phyloP scores from a whole-genome alignment of 129 eudicot genomes.

The Smallanthus sonchifolius region DNA sequence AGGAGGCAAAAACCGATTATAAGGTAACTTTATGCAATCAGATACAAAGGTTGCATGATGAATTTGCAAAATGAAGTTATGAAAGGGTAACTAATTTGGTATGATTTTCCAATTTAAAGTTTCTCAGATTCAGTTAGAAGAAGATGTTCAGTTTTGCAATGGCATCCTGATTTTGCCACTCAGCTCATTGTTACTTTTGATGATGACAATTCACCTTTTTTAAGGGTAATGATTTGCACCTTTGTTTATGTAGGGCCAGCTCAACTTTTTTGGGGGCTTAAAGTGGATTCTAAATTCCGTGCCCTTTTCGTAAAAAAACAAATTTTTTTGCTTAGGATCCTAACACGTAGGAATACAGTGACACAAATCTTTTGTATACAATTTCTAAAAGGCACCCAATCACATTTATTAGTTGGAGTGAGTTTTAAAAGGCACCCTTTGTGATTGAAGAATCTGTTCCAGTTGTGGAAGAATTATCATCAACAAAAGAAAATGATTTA shows the following conservation, averaged over 20 bases:
- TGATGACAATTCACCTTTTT: conserved; percentile 84
- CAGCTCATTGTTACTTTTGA: conserved; percentile 91
- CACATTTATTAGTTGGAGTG: too few species aligned
- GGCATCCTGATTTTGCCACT: conserved; percentile 93
- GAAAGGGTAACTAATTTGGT: not conserved
- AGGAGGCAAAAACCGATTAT: conserved; percentile 90
- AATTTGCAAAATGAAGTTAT: not conserved
- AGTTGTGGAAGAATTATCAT: conserved; percentile 28
- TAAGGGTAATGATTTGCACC: conserved; percentile 47
- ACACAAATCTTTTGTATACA: too few species aligned
- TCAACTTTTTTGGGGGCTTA: too few species aligned
- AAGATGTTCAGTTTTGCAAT: conserved; percentile 96
- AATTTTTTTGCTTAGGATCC: too few species aligned
- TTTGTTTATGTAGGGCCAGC: too few species aligned
- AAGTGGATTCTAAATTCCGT: too few species aligned
- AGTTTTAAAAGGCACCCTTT: conserved; percentile 10
- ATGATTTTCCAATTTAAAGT: conserved; percentile 37
- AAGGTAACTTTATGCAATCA: conserved; percentile 40
- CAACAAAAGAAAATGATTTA: conserved; percentile 38
- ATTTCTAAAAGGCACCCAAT: too few species aligned
- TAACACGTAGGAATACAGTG: too few species aligned
- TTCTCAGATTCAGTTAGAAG: conserved; percentile 77
- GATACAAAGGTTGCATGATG: not conserved
- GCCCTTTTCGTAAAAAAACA: too few species aligned
- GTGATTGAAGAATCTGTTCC: conserved; percentile 37